Base-by-base conservation (phyloP, 371 early-diverging fungal genomes). In the Mortierella sp. region DNA sequence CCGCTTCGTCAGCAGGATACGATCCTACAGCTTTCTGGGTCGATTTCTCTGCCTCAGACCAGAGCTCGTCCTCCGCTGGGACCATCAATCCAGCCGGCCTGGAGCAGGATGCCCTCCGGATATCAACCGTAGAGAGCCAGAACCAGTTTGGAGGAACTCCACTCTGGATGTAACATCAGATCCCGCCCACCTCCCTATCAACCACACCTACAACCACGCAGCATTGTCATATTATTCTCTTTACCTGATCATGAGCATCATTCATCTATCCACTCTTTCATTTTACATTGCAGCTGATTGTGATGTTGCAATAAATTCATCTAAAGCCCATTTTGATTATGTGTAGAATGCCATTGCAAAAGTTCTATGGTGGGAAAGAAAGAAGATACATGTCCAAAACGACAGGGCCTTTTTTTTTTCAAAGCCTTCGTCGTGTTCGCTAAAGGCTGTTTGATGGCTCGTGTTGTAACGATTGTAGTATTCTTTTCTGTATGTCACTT, bases 11-110 rank as follows among this genome's bases (percentile, higher is more conserved):
- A 0, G 47, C 53, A 14, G 57, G 55, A 9, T 73, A 73, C 28
- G 74, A 68, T 27, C 68, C 68, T 4, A 58, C 73, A 0, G 61
- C 63, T 9, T 68, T 68, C 46, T 73, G 74, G 74, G 61, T 68
- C 7, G 74, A 73, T 18, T 68, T 60, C 43, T 67, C 74, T 6
- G 53, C 51, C 3, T 54, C 61, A 5, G 71, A 64, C 38, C 58
- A 27, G 27, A 31, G 21, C 2, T 8, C 31, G 16, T 56, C 57
- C 1, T 48, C 34, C 26, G 8, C 53, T 62, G 58, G 58, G 24
- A 58, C 34, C 23, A 53, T 58, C 26, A 49, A 42, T 45, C 64
- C 57, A 46, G 51, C 53, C 9, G 58, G 65, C 16, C 41, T 64
- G 57, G 58, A 52, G 30, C 58, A 64, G n/a, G 58, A 58, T 57